Base-by-base conservation (phyloP, 805 yeast species). In the Cyberlindnera lachancei region DNA sequence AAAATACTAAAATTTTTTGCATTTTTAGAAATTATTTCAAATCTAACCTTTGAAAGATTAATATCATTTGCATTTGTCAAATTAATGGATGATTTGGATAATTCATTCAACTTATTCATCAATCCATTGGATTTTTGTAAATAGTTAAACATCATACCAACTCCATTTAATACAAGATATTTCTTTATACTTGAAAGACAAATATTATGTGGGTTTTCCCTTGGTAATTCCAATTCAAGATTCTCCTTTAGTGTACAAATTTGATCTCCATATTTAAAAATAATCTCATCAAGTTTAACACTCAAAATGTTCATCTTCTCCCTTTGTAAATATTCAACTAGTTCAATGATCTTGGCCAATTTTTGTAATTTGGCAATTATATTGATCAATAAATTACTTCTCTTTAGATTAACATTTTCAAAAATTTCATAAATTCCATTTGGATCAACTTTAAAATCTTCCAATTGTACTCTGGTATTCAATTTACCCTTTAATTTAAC, bases 401-500 rank as follows among this genome's bases (percentile, higher is more conserved):
- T 41, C n/a, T 38, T 45, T 25, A 41, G 36, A 6, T 44, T 41
- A 14, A 44, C 33, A 17, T 23, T 28, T 20, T 44, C 50, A 32
- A 29, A 37, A 13, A 46, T 41, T 29, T 44, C 45, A 34, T 42
- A 44, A 7, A 41, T 33, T 4, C 52, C 52, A 16, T 25, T 16
- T 20, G 41, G 36, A 29, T 33, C 45, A 27, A 45, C 39, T 10
- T 18, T 35, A 30, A 45, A 45, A 30, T 45, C 52, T 5, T 42
- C 42, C 20, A 41, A 24, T 23, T 33, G 22, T n/a, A 42, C 21
- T 15, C 33, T 24, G 15, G 30, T 34, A 11, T 41, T 41, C 32
- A 59, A 38, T 37, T 54, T 58, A 7, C 66, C 66, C 37, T 47
- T 58, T 18, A 60, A 42, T 19, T 42, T 46, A n/a, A 61, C 52